Percentiles rank a stretch among this genome's conserved stretches.
Evolutionary conservation across 768 basidiomycete genomes (phyloP).

Genomic region (Hericium coralloides): DNA sequence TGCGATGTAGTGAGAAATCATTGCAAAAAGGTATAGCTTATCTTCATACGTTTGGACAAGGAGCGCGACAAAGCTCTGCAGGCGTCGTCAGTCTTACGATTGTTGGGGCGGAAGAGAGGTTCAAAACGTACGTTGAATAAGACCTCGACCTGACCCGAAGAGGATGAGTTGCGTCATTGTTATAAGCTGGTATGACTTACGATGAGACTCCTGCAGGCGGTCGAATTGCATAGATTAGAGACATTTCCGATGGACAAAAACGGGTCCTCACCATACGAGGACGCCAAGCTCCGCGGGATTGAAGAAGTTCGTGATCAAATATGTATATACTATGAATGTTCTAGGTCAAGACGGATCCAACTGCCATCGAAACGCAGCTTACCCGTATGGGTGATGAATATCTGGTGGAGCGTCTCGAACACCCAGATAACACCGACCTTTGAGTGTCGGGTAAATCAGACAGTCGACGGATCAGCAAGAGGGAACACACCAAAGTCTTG

Average conservation of each 20-base stretch:
- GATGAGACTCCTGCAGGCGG: slow-evolving; percentile 37
- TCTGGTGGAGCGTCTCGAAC: slow-evolving; percentile 17
- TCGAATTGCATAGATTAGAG: background rate
- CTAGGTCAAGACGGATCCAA: background rate
- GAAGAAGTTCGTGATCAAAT: slow-evolving; percentile 43
- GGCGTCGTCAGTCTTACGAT: background rate
- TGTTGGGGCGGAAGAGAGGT: background rate
- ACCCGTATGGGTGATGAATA: slow-evolving; percentile 17
- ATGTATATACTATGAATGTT: slow-evolving; percentile 37
- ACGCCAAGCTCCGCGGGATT: slow-evolving; percentile 28
- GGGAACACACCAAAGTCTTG: slow-evolving; percentile 1
- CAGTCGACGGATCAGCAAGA: background rate
- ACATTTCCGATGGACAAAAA: background rate
- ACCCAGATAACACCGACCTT: slow-evolving; percentile 10
- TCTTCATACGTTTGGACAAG: slow-evolving; percentile 43
- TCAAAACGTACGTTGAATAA: slow-evolving; percentile 38
- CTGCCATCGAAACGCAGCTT: background rate
- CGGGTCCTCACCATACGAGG: slow-evolving; percentile 33
- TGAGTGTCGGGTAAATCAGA: background rate
- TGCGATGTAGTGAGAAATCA: slow-evolving; percentile 28
- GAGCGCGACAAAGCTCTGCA: slow-evolving; percentile 43
- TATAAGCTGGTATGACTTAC: background rate
- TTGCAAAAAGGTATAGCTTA: slow-evolving; percentile 27
- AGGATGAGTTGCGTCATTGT: background rate
- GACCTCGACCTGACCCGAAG: slow-evolving; percentile 37